Evolutionary conservation across 1,284 basidiomycete genomes (phyloP).

Genomic region (Chiua sp.): DNA sequence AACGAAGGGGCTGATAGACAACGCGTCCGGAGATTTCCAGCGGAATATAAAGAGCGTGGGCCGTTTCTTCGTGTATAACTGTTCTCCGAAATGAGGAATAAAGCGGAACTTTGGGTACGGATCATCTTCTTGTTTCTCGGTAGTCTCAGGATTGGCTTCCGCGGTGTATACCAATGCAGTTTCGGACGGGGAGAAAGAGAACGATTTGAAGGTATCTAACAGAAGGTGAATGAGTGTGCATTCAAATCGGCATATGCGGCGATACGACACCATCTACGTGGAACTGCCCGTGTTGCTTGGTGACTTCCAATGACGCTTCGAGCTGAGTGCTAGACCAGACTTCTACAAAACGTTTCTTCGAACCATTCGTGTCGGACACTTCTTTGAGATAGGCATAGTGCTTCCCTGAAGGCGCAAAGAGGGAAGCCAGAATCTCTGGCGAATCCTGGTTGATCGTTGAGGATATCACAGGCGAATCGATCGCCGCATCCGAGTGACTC

Average conservation of each 20-base stretch:
- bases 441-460: conserved; percentile 43
- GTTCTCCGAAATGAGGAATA: conserved; percentile 61
- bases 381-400: conserved; percentile 56
- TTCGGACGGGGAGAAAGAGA: conserved; percentile 60
- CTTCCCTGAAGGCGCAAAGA: conserved; percentile 50
- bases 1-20: conserved; percentile 1
- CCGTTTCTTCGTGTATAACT: conserved; percentile 50
- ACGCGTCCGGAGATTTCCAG: conserved; percentile 38
- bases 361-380: conserved; percentile 26
- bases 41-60: conserved; percentile 56
- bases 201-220: conserved; percentile 52
- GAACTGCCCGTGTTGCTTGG: conserved; percentile 62
- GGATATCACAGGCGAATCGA: conserved; percentile 21
- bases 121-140: conserved; percentile 35
- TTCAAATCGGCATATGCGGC: background rate
- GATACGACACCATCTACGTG: conserved; percentile 59
- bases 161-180: conserved; percentile 60
- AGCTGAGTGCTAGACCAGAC: conserved; percentile 56
- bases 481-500: background rate
- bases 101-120: conserved; percentile 57
- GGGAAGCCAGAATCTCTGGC: conserved; percentile 47
- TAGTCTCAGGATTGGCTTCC: conserved; percentile 48
- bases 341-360: conserved; percentile 62
- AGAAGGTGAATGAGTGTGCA: background rate
- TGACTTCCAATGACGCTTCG: conserved; percentile 57